These are phyloP conservation scores for Hypoxylon rubiginosum DNA, from an alignment of 2,329 filamentous ascomycete genomes.

Conservation along the genomic window DNA sequence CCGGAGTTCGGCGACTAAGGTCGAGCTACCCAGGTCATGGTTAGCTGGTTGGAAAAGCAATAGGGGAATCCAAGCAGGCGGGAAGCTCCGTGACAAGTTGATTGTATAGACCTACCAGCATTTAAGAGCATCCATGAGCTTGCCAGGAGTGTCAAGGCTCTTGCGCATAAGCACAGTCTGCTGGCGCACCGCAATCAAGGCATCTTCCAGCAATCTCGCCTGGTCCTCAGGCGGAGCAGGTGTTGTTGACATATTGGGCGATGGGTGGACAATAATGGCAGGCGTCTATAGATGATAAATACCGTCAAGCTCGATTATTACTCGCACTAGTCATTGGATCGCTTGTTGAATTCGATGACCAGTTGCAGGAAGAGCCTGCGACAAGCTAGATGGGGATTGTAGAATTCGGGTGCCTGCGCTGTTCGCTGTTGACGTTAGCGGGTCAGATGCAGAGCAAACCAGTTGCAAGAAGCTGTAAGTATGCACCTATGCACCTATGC, in stretches of 20 bases:
- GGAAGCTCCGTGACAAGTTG: constrained; percentile 9
- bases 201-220: constrained; percentile 96
- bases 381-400: constrained; percentile 14
- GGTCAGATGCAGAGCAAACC: constrained; percentile 18
- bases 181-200: constrained; percentile 93
- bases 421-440: constrained; percentile 39
- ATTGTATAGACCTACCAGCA: constrained; percentile 82
- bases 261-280: constrained; percentile 17
- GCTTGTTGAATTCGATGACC: constrained; percentile 17
- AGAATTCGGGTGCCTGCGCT: constrained; percentile 38
- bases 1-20: constrained; percentile 96
- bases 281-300: constrained; percentile 15
- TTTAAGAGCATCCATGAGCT: constrained; percentile 99
- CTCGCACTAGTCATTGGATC: constrained; percentile 37
- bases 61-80: constrained; percentile 22
- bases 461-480: constrained; percentile 6
- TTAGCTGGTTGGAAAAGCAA: constrained; percentile 48
- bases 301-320: constrained; percentile 25
- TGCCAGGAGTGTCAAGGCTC: constrained; percentile 95
- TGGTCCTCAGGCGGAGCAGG: constrained; percentile 81
- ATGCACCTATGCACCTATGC: not conserved
- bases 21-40: constrained; percentile 75
- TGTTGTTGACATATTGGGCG: constrained; percentile 58
- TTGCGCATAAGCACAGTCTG: constrained; percentile 98
- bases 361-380: constrained; percentile 29